phyloP scores from a whole-genome alignment of 164 flowering plant species.

The Dillenia turbinata region DNA sequence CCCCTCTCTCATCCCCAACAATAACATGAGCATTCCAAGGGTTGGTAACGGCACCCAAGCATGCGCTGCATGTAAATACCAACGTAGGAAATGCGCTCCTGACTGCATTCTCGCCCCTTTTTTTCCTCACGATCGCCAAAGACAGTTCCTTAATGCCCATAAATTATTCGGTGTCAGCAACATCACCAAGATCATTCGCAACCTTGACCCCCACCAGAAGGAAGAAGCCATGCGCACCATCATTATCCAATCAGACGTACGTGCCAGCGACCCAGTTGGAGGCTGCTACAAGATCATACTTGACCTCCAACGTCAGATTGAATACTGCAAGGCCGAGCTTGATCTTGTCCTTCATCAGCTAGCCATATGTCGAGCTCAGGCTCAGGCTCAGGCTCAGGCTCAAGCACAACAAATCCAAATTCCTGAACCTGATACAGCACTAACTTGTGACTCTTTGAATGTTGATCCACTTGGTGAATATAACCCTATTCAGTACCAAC shows the following conservation, averaged over 20 bases:
- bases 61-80: conserved; percentile 79
- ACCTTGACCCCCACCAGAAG: conserved; percentile 26
- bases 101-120: conserved; percentile 65
- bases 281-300: conserved; percentile 44
- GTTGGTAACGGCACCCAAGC: conserved; percentile 32
- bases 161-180: conserved; percentile 74
- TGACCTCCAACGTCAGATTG: conserved; percentile 31
- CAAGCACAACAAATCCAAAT: not conserved
- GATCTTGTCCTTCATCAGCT: conserved; percentile 37
- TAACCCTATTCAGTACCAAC: not conserved
- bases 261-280: conserved; percentile 58
- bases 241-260: conserved; percentile 46
- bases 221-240: conserved; percentile 57
- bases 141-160: conserved; percentile 61
- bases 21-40: conserved; percentile 1
- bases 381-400: conserved; percentile 1
- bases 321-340: conserved; percentile 29
- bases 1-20: not conserved
- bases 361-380: conserved; percentile 19
- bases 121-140: conserved; percentile 54
- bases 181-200: conserved; percentile 39
- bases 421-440: not conserved
- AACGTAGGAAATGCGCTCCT: conserved; percentile 62
- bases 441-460: not conserved
- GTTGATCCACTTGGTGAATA: not conserved